Evolutionary conservation across 2,329 filamentous ascomycete genomes (phyloP), one percentile per base, ranked within the genome.

Genomic region (Emmonsiellopsis sp.): DNA sequence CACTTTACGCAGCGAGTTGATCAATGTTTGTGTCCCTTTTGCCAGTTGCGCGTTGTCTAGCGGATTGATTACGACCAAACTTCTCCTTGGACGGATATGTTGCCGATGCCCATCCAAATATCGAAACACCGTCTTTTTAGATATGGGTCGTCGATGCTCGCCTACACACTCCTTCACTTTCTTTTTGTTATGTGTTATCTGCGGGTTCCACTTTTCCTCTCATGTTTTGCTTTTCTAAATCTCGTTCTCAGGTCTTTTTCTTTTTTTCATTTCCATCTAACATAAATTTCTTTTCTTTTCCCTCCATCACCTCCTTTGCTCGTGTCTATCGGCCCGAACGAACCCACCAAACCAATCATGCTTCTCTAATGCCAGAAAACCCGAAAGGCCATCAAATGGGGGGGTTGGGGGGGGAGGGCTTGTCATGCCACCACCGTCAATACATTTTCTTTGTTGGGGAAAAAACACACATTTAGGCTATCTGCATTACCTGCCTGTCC

Each of bases 1-100:
- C 43, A 52, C 43, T 46, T 47, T 34, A 52, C 50, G 50, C 50
- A 52, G 50, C 50, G 50, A 52, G 34, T n/a, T 30, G 32, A 52
- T 35, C 42, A 51, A 20, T 44, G 37, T 44, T 51, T 43, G 20
- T 51, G 50, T 32, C 31, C 31, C 15, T 11, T 40, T 40, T 40
- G 37, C 37, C 11, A 15, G 11, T 40, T 11, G 11, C 37, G 37
- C 37, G 11, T 15, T 40, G 11, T 40, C 15, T 40, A 15, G 15
- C 16, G 32, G 13, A 30, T 26, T 47, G 7, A 8, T 47, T 31
- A 30, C 45, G 45, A 47, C 45, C 31, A 7, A 9, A 30, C 32
- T 11, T 32, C 32, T 47, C 13, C 3, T 16, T 11, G 20, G 3
- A 13, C 43, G n/a, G 11, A 45, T 11, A 11, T 45, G 43, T 15